Base-by-base conservation (phyloP, 371 early-diverging fungal genomes). In the Mortierella sp. region DNA sequence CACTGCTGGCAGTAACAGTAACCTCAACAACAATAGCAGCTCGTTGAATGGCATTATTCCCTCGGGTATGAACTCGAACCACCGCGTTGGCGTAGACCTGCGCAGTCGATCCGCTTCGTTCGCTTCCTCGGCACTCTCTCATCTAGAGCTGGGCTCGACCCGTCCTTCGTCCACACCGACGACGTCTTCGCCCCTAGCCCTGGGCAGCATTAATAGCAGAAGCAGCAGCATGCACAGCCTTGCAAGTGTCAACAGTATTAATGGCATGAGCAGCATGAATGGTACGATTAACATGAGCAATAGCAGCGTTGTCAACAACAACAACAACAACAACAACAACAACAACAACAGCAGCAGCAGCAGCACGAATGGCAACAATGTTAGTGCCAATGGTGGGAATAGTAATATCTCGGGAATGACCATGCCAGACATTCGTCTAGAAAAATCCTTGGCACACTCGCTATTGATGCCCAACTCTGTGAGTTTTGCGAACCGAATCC, bases 401-500 rank as follows among this genome's bases (percentile, higher is more conserved):
- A 49, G 23, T 14, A 52, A 34, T 26, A 52, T 21, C 32, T 43
- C 53, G 37, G 56, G 27, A 37, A 44, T 52, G 54, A 42, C 64
- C n/a, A 80, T 72, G 72, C 81, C 68, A 27, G 81, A 75, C 42
- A 79, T 76, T 49, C 78, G 80, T 19, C 70, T 83, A 44, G 72
- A 79, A 50, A 78, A 81, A 56, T 70, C 79, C 5, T 67, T 78
- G 37, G 68, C 82, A 47, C 73, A 78, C 8, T 76, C 84, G 17
- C 72, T 84, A 49, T 72, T 84, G 21, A 82, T 72, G 60, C 75
- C 58, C 37, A 60, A 56, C 23, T 72, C 50, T 47, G 79, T 65
- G 50, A 71, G 48, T 56, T 80, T 61, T 70, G 69, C 78, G 39
- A 75, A 68, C 63, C 82, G 94, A 46, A 86, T 83, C 43, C 81